Conservation (phyloP, 2,329 filamentous ascomycete genomes). For the Intubia oerlemansii region DNA sequence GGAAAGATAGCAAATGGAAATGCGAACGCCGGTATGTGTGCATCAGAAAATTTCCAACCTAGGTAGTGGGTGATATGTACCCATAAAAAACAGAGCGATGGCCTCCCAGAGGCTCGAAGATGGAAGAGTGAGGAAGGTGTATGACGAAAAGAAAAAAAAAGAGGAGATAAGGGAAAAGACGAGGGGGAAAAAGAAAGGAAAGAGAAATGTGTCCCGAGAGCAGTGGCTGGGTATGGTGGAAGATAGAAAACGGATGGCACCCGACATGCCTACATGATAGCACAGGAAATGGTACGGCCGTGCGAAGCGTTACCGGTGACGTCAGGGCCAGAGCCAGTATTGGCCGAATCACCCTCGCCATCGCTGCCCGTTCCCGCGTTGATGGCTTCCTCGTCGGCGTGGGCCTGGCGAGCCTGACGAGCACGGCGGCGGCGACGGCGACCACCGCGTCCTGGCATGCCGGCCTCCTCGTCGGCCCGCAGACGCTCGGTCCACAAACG, state of each 20-base stretch:
- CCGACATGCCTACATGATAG: conserved; percentile 8
- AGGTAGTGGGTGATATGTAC: no score
- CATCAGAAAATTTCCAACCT: no score
- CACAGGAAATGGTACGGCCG: conserved; percentile 9
- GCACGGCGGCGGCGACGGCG: conserved; percentile 56
- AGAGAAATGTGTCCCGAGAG: neutral
- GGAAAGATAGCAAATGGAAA: no score
- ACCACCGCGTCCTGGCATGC: conserved; percentile 40
- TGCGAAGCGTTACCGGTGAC: conserved; percentile 12
- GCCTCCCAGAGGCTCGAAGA: no score
- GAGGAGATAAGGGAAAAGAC: neutral
- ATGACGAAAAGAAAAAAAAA: neutral
- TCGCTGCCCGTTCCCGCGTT: no score
- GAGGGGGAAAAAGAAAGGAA: neutral
- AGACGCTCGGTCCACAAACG: conserved; percentile 87
- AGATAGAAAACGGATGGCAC: neutral
- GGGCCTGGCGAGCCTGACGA: conserved; percentile 59
- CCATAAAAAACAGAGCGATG: no score
- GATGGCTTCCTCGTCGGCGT: conserved; percentile 71
- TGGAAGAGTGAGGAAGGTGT: no score
- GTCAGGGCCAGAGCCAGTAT: conserved; percentile 29
- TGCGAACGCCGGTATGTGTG: no score
- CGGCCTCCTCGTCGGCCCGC: conserved; percentile 75
- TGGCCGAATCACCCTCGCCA: conserved; percentile 42
- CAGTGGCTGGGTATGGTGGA: neutral